Evolutionary conservation across 495 filamentous ascomycete species (phyloP).

Genomic region (Tuber magnatum): DNA sequence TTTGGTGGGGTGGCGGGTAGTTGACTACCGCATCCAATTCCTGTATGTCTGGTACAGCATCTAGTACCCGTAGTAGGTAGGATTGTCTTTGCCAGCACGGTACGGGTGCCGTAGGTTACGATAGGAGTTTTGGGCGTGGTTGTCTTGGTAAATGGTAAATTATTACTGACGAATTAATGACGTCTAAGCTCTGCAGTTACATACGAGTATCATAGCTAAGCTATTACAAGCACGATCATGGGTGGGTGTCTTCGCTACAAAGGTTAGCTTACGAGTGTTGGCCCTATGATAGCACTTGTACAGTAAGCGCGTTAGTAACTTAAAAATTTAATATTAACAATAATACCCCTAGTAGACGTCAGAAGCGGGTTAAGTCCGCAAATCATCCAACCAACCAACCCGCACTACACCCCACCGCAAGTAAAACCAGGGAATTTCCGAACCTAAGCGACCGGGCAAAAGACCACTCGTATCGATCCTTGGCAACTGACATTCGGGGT

Average conservation of each 20-base stretch:
- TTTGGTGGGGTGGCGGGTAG: neutral
- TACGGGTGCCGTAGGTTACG: too few species aligned
- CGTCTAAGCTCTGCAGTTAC: neutral
- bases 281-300: neutral
- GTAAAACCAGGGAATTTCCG: neutral
- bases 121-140: neutral
- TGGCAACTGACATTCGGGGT: neutral
- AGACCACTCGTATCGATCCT: neutral
- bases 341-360: conserved; percentile 17
- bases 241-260: neutral
- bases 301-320: too few species aligned
- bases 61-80: neutral
- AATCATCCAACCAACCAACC: neutral
- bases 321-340: too few species aligned
- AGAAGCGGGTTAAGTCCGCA: conserved; percentile 18
- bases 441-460: neutral
- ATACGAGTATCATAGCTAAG: too few species aligned
- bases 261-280: too few species aligned
- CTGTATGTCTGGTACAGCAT: neutral
- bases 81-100: neutral
- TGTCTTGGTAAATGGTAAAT: neutral
- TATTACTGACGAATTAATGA: neutral
- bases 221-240: neutral
- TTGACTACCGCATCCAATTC: neutral
- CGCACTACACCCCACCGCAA: neutral